Base-by-base conservation (phyloP, 1,139 yeast genomes). In the Magnusiomyces fungicola region DNA sequence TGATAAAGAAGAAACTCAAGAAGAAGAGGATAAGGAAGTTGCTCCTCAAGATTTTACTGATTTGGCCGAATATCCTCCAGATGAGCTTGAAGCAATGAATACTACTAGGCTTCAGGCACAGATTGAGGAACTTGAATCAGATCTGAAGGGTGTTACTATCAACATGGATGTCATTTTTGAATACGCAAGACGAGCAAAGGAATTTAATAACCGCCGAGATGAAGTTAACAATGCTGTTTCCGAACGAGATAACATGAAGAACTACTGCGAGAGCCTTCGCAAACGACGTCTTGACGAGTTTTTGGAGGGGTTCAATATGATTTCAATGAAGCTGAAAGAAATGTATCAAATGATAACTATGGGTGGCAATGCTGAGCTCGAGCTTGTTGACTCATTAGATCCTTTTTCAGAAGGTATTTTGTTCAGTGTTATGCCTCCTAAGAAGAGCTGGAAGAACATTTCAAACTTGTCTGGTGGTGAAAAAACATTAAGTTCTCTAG, bases 311-410 rank as follows among this genome's bases (percentile, higher is more conserved):
- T 92, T 94, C 69, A 80, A 82, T 57, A 74, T 80, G 29, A 94
- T 94, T 34, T 89, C 97, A 1, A 74, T 82, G 67, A 86, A 96
- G 6, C 75, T 94, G 55, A 92, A 92, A 65, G 97, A 88, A 61
- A 90, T 94, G 97, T 94, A 94, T 62, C 95, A 90, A 62, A 87
- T 92, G 95, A 92, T 94, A 53, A 94, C 98, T 0, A 89, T 92
- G 95, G 98, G 98, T 16, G 99, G 99, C 38, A 94, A 90, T 70
- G 99, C 99, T 0, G 98, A 94, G 65, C 74, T 94, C 42, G 99
- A 94, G 63, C 75, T 92, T 48, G 97, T 90, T 21, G 98, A 94
- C 64, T 83, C 95, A 57, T 76, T 92, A 61, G 98, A 94, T 66
- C 98, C 98, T n/a, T 94, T 94, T 62, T 81, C 96, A 0, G 98